Conservation (phyloP, 306 rosid species). For the Quercus alba region DNA sequence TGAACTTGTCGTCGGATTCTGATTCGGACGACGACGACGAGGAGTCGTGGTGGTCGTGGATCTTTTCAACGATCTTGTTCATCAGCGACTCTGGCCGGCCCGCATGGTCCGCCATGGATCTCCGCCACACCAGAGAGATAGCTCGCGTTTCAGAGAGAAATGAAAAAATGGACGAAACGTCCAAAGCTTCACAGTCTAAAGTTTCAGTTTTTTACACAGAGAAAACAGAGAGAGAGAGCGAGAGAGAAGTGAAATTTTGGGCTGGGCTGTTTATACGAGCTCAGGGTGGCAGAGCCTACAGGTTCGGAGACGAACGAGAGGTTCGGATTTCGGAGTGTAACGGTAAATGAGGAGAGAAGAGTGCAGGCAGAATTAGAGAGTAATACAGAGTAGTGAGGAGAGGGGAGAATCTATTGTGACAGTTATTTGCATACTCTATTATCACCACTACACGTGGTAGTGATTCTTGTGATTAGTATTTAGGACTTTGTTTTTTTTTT, state of each 20-base stretch:
- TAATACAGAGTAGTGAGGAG: neutral
- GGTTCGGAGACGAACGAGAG: constrained; percentile 12
- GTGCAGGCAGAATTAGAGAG: neutral
- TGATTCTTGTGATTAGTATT: neutral
- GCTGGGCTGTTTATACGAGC: constrained; percentile 21
- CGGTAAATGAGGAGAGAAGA: constrained; percentile 24
- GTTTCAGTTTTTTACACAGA: neutral
- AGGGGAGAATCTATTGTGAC: neutral
- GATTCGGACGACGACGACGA: constrained; percentile 35
- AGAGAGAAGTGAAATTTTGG: constrained; percentile 13
- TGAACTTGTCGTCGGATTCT: constrained; percentile 34
- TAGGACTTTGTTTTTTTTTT: neutral
- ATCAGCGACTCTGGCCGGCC: constrained; percentile 32
- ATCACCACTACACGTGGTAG: neutral
- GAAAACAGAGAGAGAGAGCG: neutral
- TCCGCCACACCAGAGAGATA: constrained; percentile 9
- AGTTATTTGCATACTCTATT: neutral
- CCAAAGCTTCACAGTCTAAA: too few relatives aligned
- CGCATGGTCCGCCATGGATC: constrained; percentile 38
- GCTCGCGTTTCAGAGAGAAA: neutral
- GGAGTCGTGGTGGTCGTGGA: constrained; percentile 31
- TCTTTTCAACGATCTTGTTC: constrained; percentile 47
- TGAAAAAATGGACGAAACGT: neutral
- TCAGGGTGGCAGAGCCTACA: constrained; percentile 2
- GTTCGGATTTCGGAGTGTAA: neutral